Base-by-base conservation (phyloP, 345 rosid species). In the Salix brachista region DNA sequence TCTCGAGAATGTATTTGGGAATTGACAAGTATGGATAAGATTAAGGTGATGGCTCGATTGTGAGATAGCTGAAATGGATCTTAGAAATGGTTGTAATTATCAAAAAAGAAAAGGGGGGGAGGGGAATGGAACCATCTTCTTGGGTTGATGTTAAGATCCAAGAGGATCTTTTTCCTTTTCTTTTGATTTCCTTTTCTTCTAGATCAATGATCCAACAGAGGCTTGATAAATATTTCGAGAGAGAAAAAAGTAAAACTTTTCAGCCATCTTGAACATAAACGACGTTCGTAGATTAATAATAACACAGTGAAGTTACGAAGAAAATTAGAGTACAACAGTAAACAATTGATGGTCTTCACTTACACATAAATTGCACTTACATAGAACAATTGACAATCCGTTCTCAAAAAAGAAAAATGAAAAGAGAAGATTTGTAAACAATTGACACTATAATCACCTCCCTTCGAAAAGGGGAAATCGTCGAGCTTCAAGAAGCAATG, bases 401-500 rank as follows among this genome's bases (percentile, higher is more conserved):
- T 56, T 56, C 61, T 8, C 11, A 8, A 8, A n/a, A 56, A 8
- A 56, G 12, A 56, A 54, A 21, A 54, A 19, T 2, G 13, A 11
- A 42, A 42, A 42, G 46, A 21, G 19, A 18, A 19, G 7, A 50
- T 21, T 19, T 54, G 60, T 54, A 19, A 54, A 1, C 10, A 54
- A 54, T 54, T 54, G 9, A 21, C n/a, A 19, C 6, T 8, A 6
- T 8, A 19, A 54, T 5, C 8, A 54, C 4, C 16, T 25, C 21
- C 16, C 13, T 64, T 8, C 37, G 28, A 25, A 44, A 11, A 17
- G 28, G 23, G 44, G 42, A 67, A 56, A 54, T 11, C 11, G n/a
- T 21, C 14, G 5, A 48, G 56, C 26, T 67, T 79, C 62, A 79
- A 68, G 73, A 64, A 54, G 46, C 11, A 50, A 75, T 64, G 25